Evolutionary conservation across 169 alveolate species (phyloP).

Genomic region (Eimeria praecox): DNA sequence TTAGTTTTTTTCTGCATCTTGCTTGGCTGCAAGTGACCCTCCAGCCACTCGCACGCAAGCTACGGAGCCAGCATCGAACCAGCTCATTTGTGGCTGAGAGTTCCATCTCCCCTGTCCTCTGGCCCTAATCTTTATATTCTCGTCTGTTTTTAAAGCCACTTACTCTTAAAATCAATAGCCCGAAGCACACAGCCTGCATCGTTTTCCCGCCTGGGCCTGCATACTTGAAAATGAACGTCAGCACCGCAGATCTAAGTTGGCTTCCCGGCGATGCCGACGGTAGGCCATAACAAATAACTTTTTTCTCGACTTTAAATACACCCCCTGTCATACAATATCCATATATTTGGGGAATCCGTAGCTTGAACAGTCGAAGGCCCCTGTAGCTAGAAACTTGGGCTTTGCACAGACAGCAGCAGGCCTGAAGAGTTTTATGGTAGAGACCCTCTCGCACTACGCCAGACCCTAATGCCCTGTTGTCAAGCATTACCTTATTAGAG

Average conservation of each 20-base stretch:
- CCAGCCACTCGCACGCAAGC: conserved; percentile 43
- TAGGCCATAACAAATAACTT: background rate
- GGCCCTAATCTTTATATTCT: background rate
- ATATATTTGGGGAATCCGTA: background rate
- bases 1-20: background rate
- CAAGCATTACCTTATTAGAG: background rate
- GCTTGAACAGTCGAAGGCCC: background rate
- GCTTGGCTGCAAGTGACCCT: conserved; percentile 41
- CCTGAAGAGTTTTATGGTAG: background rate
- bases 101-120: background rate
- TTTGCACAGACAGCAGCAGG: background rate
- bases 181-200: background rate
- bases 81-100: background rate
- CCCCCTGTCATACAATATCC: background rate
- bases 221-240: conserved; percentile 27
- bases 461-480: background rate
- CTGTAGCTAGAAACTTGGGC: background rate
- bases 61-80: conserved; percentile 46
- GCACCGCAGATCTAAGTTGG: conserved; percentile 81
- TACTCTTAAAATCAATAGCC: background rate
- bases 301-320: background rate
- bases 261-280: conserved; percentile 82
- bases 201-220: background rate
- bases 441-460: background rate
- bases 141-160: background rate